A percentile compares a stretch with the other conserved stretches of the same genome.
Conservation (phyloP, 73 alveolate species). For the Tetrahymena thermophila region DNA sequence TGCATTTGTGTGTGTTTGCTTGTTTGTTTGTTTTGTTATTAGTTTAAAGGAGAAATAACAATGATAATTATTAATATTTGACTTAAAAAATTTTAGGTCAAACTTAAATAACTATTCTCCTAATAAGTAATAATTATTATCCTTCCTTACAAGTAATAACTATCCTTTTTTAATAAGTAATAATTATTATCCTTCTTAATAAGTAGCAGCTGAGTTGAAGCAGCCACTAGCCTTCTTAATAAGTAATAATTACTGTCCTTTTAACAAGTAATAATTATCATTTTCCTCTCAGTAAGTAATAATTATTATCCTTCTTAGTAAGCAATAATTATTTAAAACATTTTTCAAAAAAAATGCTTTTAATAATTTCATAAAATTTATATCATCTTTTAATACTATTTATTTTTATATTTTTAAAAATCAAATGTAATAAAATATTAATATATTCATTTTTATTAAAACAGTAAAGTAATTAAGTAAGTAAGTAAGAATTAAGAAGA, state of each 20-base stretch:
- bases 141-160: constrained; percentile 2
- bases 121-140: not conserved
- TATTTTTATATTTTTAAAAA: not conserved
- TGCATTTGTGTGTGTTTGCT: not conserved
- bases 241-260: not conserved
- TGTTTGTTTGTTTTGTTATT: not conserved
- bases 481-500: too few species aligned
- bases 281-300: not conserved
- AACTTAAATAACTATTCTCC: not conserved
- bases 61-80: not conserved
- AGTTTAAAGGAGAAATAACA: not conserved
- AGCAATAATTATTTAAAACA: not conserved
- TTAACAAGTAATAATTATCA: not conserved
- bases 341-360: not conserved
- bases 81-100: not conserved
- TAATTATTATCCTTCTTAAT: not conserved
- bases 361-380: not conserved
- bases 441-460: not conserved
- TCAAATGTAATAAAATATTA: not conserved
- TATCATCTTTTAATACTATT: not conserved
- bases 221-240: not conserved
- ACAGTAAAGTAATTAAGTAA: not conserved
- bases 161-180: not conserved
- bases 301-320: not conserved
- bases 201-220: not conserved